Evolutionary conservation across 306 rosid genomes (phyloP), one percentile per base, ranked within the genome.

Genomic region (Malus orientalis): DNA sequence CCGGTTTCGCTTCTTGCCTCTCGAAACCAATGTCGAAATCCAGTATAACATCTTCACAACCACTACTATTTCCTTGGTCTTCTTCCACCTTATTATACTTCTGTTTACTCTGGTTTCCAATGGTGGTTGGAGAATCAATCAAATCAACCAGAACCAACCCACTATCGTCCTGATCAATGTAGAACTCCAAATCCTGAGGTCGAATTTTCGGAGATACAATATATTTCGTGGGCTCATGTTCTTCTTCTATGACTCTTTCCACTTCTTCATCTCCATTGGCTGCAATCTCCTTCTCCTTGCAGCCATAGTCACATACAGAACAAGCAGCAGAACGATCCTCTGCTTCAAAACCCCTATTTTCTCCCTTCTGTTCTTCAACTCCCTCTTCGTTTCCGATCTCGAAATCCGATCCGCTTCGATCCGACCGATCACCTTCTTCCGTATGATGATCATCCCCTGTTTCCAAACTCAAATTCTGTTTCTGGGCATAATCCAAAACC

Each of bases 101-200:
- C 13, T 69, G 81, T 57, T 71, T 83, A 60, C 42, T 79, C 67
- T 30, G 84, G 66, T 62, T 77, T 80, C 76, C 80, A 18, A 19
- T 66, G 74, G 77, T 65, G 3, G 73, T 16, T 16, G 89, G 78
- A 63, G 78, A 81, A 23, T 83, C 90, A n/a, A 84, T 86, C 87
- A 87, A 60, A 78, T 88, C 97, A 68, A 96, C 78, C n/a, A 97
- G 99, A 83, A 96, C 86, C 88, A 96, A 71, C 15, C 85, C 83
- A 79, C 91, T 87, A 79, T 87, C 97, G 44, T 96, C 89, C 25
- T 86, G 89, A 70, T 82, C 91, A 80, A 96, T 88, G 85, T 83
- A 88, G 84, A 96, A 96, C 70, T 96, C 99, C 59, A 92, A 90
- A 86, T 92, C 97, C 68, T 73, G 87, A 25, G 80, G 75, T 19